phyloP scores from a whole-genome alignment of 2,329 filamentous ascomycete species.

The Diaporthe sp. region DNA sequence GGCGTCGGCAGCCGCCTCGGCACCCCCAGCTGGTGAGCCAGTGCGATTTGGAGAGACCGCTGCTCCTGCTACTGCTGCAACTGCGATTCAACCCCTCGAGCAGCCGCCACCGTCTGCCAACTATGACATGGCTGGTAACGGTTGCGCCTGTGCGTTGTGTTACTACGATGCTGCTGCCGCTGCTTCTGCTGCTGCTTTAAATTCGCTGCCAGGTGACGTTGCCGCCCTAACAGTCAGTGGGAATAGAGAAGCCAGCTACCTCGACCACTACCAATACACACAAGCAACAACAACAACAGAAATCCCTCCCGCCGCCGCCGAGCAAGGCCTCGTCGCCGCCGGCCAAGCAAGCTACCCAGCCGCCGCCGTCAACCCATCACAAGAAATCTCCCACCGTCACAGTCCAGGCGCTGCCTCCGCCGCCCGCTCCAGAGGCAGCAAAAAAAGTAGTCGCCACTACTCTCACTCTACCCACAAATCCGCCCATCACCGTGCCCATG shows the following conservation, averaged over 20 bases:
- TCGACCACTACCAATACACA: conserved; percentile 1
- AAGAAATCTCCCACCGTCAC: conserved; percentile 9
- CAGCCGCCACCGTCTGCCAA: not conserved
- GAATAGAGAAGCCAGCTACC: conserved; percentile 31
- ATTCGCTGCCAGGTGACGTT: conserved; percentile 13
- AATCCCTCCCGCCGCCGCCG: conserved; percentile 9
- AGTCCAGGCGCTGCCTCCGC: conserved; percentile 22
- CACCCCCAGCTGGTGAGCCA: conserved; percentile 35
- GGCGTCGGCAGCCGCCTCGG: conserved; percentile 12
- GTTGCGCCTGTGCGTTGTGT: not conserved
- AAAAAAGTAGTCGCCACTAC: conserved; percentile 32
- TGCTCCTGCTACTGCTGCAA: conserved; percentile 12
- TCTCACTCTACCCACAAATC: conserved; percentile 28
- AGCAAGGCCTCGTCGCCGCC: conserved; percentile 8
- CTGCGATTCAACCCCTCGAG: not conserved
- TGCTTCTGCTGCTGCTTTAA: not conserved
- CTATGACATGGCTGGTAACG: not conserved
- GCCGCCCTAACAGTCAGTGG: conserved; percentile 29
- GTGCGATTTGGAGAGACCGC: conserved; percentile 27
- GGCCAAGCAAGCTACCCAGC: conserved; percentile 2
- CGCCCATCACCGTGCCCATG: conserved; percentile 27
- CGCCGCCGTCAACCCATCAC: conserved; percentile 13
- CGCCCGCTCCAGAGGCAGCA: conserved; percentile 29
- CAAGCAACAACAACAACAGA: conserved; percentile 21
- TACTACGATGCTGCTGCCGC: conserved; percentile 13